phyloP scores from a whole-genome alignment of 805 yeast species.

The Sugiyamaella americana region DNA sequence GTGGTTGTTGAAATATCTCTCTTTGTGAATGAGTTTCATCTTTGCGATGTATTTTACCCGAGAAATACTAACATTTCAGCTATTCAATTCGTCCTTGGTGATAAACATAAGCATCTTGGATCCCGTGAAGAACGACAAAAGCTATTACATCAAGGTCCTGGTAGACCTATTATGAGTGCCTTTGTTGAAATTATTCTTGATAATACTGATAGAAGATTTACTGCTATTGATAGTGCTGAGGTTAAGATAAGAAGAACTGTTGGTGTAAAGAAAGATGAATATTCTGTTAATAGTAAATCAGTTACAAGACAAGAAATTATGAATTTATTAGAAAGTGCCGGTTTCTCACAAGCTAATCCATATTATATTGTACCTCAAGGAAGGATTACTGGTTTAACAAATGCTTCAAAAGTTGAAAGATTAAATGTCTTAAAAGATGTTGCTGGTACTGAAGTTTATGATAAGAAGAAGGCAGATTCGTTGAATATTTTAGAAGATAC shows the following conservation, averaged over 20 bases:
- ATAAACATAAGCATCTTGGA: slow-evolving; percentile 73
- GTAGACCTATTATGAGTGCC: slow-evolving; percentile 76
- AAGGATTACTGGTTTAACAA: slow-evolving; percentile 77
- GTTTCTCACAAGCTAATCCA: slow-evolving; percentile 84
- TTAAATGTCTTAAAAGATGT: slow-evolving; percentile 77
- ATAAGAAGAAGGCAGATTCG: slow-evolving; percentile 70
- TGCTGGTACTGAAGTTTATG: slow-evolving; percentile 92
- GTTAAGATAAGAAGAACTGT: slow-evolving; percentile 79
- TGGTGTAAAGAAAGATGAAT: slow-evolving; percentile 90
- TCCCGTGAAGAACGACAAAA: slow-evolving; percentile 80
- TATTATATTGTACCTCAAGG: slow-evolving; percentile 98
- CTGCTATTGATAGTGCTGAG: slow-evolving; percentile 58
- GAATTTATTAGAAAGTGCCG: slow-evolving; percentile 83
- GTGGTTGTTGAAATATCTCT: too few relatives aligned
- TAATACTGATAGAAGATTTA: slow-evolving; percentile 65
- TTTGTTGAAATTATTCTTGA: slow-evolving; percentile 87
- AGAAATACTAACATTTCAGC: slow-evolving; percentile 45
- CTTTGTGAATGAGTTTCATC: not conserved
- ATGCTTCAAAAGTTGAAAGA: slow-evolving; percentile 81
- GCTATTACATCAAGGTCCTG: slow-evolving; percentile 80
- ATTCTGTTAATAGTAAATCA: slow-evolving; percentile 71
- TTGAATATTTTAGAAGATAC: slow-evolving; percentile 72
- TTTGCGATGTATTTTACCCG: not conserved
- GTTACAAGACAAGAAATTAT: slow-evolving; percentile 76
- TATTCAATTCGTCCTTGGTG: slow-evolving; percentile 83